A percentile compares a stretch with the other conserved stretches of the same genome.
phyloP scores from a whole-genome alignment of 495 filamentous ascomycete species.

The Sabuloglossum arenarium region DNA sequence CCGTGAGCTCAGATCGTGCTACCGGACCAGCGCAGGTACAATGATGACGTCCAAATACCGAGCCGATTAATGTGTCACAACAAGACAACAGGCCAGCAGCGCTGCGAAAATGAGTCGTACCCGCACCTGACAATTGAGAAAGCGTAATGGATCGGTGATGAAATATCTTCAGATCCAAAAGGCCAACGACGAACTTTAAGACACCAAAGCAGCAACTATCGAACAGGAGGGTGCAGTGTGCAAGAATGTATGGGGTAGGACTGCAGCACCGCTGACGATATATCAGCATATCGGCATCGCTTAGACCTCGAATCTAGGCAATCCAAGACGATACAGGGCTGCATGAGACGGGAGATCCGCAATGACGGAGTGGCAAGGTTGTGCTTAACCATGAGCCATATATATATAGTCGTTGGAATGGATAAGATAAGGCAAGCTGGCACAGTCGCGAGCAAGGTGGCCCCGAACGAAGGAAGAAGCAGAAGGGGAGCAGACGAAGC shows the following conservation, averaged over 20 bases:
- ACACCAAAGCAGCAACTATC: background rate
- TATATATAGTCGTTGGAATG: background rate
- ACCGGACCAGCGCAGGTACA: conserved; percentile 1
- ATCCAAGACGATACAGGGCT: background rate
- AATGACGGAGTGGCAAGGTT: background rate
- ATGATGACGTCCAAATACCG: background rate
- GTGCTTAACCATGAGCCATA: background rate
- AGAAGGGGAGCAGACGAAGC: background rate
- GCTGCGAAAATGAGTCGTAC: background rate
- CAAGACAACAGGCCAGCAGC: background rate
- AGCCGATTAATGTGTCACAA: background rate
- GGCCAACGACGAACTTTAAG: background rate
- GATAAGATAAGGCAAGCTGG: background rate
- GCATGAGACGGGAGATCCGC: conserved; percentile 1
- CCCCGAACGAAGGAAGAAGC: background rate
- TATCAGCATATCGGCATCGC: background rate
- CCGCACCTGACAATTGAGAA: background rate
- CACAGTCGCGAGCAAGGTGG: background rate
- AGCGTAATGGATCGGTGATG: background rate
- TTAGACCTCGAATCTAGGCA: conserved; percentile 1
- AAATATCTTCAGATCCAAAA: background rate
- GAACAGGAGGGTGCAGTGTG: background rate
- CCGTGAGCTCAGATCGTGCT: background rate
- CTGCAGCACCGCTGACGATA: background rate
- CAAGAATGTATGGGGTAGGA: background rate